Percentiles rank a stretch among this genome's conserved stretches.
Evolutionary conservation across 768 basidiomycete genomes (phyloP).

Genomic region (Xerocomellus intermedius): DNA sequence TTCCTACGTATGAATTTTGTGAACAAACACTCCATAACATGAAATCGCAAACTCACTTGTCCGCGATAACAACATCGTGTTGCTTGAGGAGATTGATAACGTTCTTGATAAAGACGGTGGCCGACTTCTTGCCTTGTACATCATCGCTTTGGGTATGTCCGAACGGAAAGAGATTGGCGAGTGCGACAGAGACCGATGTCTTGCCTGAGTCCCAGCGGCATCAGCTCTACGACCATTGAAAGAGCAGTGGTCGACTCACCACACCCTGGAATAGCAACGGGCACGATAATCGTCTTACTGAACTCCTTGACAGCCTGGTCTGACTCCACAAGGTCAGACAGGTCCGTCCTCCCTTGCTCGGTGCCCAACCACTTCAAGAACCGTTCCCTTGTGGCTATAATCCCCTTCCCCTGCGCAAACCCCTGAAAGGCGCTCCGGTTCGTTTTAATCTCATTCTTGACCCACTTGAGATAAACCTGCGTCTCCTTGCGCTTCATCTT

Average conservation of each 20-base stretch:
- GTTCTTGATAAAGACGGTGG: slow-evolving; percentile 67
- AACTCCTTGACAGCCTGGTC: slow-evolving; percentile 29
- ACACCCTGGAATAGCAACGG: slow-evolving; percentile 89
- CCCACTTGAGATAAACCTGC: slow-evolving; percentile 78
- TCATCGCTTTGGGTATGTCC: slow-evolving; percentile 96
- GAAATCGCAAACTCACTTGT: slow-evolving; percentile 58
- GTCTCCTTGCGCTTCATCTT: slow-evolving; percentile 81
- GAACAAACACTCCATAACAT: background rate
- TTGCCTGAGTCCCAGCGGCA: slow-evolving; percentile 56
- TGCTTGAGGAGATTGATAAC: slow-evolving; percentile 58
- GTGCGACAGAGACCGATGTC: slow-evolving; percentile 79
- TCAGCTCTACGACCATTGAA: background rate
- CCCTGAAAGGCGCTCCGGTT: slow-evolving; percentile 59
- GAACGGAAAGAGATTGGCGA: slow-evolving; percentile 77
- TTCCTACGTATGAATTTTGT: slow-evolving; percentile 52
- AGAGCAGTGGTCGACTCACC: slow-evolving; percentile 48
- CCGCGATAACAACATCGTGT: slow-evolving; percentile 84
- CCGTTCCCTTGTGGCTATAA: slow-evolving; percentile 76
- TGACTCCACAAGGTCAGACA: slow-evolving; percentile 28
- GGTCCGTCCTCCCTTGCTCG: slow-evolving; percentile 41
- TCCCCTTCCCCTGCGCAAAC: slow-evolving; percentile 73
- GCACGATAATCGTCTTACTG: slow-evolving; percentile 81
- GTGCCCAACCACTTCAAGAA: slow-evolving; percentile 70
- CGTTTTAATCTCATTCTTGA: slow-evolving; percentile 65
- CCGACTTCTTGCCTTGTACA: slow-evolving; percentile 72